These are phyloP conservation scores for Pelargonium fulgidum DNA, from an alignment of 441 rosid species.

Conservation along the genomic window DNA sequence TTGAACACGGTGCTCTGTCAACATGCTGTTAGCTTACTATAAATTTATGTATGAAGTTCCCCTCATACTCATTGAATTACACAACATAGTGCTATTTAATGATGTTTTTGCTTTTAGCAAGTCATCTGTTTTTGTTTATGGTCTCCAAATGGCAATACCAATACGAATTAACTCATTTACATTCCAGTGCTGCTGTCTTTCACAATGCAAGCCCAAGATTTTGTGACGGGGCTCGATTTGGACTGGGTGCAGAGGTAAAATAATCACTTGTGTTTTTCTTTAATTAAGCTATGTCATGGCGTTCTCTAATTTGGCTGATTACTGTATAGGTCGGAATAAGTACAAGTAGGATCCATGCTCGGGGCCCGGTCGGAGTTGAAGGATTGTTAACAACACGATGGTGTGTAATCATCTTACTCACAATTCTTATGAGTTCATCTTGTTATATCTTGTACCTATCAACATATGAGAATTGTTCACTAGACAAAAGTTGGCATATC, in stretches of 20 bases:
- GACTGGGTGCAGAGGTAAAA: slow-evolving; percentile 98
- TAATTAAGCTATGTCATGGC: neutral
- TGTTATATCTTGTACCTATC: neutral
- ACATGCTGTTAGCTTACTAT: neutral
- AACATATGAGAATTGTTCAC: too few relatives aligned
- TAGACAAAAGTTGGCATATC: neutral
- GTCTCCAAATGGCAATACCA: neutral
- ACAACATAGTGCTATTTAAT: neutral
- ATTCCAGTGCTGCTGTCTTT: slow-evolving; percentile 91
- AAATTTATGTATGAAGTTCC: neutral
- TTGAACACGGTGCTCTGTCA: neutral
- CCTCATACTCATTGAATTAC: neutral
- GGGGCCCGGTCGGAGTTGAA: slow-evolving; percentile 98
- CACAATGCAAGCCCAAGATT: slow-evolving; percentile 97
- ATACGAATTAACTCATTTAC: slow-evolving; percentile 4
- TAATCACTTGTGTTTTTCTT: slow-evolving; percentile 1
- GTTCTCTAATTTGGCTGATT: neutral
- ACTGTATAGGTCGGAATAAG: slow-evolving; percentile 79
- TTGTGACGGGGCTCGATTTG: slow-evolving; percentile 90
- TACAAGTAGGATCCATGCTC: slow-evolving; percentile 95
- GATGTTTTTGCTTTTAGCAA: neutral
- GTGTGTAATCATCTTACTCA: slow-evolving; percentile 31
- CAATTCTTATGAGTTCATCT: neutral
- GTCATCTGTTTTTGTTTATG: neutral
- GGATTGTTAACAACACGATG: slow-evolving; percentile 92